Evolutionary conservation across 2,329 filamentous ascomycete species (phyloP).

Genomic region (Torrubiellomyces zombiae): DNA sequence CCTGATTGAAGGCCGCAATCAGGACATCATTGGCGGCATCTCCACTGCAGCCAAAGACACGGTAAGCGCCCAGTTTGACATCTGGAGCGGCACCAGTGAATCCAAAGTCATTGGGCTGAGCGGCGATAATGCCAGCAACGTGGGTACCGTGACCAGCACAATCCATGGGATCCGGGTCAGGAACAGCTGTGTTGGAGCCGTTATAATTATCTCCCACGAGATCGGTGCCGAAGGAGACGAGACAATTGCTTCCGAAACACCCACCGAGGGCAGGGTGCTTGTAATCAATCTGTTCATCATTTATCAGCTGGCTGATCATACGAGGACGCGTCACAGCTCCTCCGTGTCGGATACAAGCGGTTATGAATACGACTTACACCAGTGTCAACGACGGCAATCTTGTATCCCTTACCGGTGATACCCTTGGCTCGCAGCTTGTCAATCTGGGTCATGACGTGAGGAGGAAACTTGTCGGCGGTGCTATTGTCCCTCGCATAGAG

Average conservation of each 20-base stretch:
- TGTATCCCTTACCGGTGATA: slow-evolving; percentile 32
- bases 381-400: slow-evolving; percentile 35
- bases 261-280: slow-evolving; percentile 46
- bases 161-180: slow-evolving; percentile 36
- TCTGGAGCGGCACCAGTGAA: slow-evolving; percentile 41
- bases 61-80: slow-evolving; percentile 38
- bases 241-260: slow-evolving; percentile 42
- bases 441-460: slow-evolving; percentile 40
- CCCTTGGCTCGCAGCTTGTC: slow-evolving; percentile 32
- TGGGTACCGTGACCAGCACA: slow-evolving; percentile 44
- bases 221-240: slow-evolving; percentile 40
- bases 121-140: slow-evolving; percentile 45
- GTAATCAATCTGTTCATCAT: slow-evolving; percentile 34
- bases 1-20: slow-evolving; percentile 41
- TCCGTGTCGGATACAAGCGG: rapidly evolving
- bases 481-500: slow-evolving; percentile 8
- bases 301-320: not conserved
- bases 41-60: slow-evolving; percentile 39
- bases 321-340: no score
- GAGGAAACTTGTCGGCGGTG: slow-evolving; percentile 23
- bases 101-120: slow-evolving; percentile 33
- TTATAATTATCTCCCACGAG: slow-evolving; percentile 38
- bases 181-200: slow-evolving; percentile 21
- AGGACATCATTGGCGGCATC: slow-evolving; percentile 36
- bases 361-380: slow-evolving; percentile 25